phyloP scores from a whole-genome alignment of 176 grass and related monocot genomes.

The Elymus sibiricus region DNA sequence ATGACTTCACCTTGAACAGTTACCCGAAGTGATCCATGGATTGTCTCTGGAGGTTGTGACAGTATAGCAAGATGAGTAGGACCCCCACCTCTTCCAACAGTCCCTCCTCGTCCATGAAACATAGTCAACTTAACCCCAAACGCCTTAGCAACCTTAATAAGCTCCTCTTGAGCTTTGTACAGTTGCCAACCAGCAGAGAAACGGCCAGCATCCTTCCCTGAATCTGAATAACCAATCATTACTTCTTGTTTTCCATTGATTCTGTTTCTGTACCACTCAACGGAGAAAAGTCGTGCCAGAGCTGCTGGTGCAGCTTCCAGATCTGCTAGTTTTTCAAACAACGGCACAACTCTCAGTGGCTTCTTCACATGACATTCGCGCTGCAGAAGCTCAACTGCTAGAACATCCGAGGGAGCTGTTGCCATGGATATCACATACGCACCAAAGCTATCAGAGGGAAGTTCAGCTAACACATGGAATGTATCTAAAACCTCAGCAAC shows the following conservation, averaged over 20 bases:
- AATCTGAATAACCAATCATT: slow-evolving; percentile 98
- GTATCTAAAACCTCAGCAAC: slow-evolving; percentile 84
- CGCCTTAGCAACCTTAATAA: slow-evolving; percentile 80
- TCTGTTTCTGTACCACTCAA: slow-evolving; percentile 89
- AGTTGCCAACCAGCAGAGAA: slow-evolving; percentile 91
- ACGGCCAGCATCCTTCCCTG: slow-evolving; percentile 91
- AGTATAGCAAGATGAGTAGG: slow-evolving; percentile 96
- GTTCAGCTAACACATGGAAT: slow-evolving; percentile 84
- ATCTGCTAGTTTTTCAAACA: slow-evolving; percentile 95
- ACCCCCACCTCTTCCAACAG: slow-evolving; percentile 92
- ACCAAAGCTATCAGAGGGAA: slow-evolving; percentile 87
- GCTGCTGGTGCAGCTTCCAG: slow-evolving; percentile 78
- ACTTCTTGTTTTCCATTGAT: slow-evolving; percentile 92
- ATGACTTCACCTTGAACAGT: slow-evolving; percentile 98
- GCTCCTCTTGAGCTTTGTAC: slow-evolving; percentile 87
- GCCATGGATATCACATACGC: slow-evolving; percentile 98
- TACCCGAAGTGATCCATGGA: slow-evolving; percentile 90
- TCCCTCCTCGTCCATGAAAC: slow-evolving; percentile 94
- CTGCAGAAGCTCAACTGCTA: slow-evolving; percentile 91
- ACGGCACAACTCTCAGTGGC: slow-evolving; percentile 76
- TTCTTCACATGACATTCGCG: slow-evolving; percentile 87
- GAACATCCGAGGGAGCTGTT: slow-evolving; percentile 88
- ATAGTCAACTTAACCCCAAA: slow-evolving; percentile 86
- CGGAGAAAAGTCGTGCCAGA: slow-evolving; percentile 67
- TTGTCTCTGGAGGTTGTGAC: slow-evolving; percentile 89